phyloP scores from a whole-genome alignment of 176 grass and related monocot species.

The Zoysia japonica region DNA sequence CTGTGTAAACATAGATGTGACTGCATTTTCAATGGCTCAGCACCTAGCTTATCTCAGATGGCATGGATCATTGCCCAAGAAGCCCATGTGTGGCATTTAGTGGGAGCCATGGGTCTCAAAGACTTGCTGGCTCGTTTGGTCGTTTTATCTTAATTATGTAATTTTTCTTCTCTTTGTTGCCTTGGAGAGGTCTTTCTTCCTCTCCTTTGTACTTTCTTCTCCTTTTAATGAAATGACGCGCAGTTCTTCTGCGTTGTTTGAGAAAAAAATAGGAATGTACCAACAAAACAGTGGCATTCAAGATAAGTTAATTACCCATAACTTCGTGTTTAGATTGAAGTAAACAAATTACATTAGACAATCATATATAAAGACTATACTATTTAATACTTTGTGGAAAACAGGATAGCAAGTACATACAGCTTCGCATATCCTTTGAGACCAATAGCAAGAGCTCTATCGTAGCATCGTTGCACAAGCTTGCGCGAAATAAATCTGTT shows the following conservation, averaged over 20 bases:
- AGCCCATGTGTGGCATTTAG: no score
- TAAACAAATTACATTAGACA: background rate
- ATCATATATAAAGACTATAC: background rate
- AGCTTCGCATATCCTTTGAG: constrained; percentile 95
- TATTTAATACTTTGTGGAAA: constrained; percentile 2
- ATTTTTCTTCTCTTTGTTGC: no score
- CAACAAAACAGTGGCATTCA: background rate
- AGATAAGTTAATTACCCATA: background rate
- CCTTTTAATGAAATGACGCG: no score
- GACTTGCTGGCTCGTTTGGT: no score
- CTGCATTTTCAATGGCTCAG: no score
- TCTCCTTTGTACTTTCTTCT: no score
- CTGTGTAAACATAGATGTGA: background rate
- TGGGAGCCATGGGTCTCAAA: no score
- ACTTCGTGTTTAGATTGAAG: background rate
- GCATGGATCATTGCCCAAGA: no score
- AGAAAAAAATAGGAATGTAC: background rate
- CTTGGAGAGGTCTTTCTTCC: no score
- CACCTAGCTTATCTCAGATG: no score
- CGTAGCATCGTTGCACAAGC: constrained; percentile 77
- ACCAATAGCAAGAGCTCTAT: constrained; percentile 86
- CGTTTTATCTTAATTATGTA: no score
- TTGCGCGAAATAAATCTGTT: constrained; percentile 92
- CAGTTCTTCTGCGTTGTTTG: no score
- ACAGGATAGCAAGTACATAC: constrained; percentile 55